Base-by-base conservation (phyloP, 2,329 filamentous ascomycete genomes). In the Paradendryphiella salina region DNA sequence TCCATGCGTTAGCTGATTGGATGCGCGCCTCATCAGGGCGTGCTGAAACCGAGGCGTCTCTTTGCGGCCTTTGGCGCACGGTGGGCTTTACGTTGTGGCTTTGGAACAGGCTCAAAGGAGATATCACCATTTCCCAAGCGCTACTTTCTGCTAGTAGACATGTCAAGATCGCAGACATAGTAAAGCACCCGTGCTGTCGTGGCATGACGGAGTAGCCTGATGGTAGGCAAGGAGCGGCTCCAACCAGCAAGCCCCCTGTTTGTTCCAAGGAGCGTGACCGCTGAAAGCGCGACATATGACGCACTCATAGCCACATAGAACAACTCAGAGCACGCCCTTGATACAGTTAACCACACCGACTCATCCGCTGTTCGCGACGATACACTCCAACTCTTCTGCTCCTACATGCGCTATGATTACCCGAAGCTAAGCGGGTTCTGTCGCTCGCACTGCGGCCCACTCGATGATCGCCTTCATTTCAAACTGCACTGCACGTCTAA, bases 241-340 rank as follows among this genome's bases (percentile, higher is more conserved):
- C 39, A 42, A 23, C 32, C 29, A 33, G 21, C 28, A 33, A 29
- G 28, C 6, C 29, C 39, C 39, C 39, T 42, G 39, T 33, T 32
- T 42, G 39, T 42, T 42, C 28, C 39, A 42, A 32, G 28, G 20
- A 32, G 18, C 29, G n/a, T 14, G 39, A 42, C 39, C 23, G 15
- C 18, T 14, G 17, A 23, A 15, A 20, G 39, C 29, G 29, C 39
- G 29, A 42, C 39, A 33, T 4, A 33, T 42, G 39, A 42, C 39
- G 39, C 39, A 42, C 8, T 23, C 13, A 13, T 23, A 33, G 29
- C 18, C 39, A 42, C 39, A 42, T n/a, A 29, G 33, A n/a, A 42
- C 18, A 33, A 8, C 17, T 42, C n/a, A 32, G 33, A 29, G 18
- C 21, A 14, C 29, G 28, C 28, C 18, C 17, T 33, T 2, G 23